Evolutionary conservation across 345 rosid genomes (phyloP), one percentile per base, ranked within the genome.

Genomic region (Arabidopsis suecica): DNA sequence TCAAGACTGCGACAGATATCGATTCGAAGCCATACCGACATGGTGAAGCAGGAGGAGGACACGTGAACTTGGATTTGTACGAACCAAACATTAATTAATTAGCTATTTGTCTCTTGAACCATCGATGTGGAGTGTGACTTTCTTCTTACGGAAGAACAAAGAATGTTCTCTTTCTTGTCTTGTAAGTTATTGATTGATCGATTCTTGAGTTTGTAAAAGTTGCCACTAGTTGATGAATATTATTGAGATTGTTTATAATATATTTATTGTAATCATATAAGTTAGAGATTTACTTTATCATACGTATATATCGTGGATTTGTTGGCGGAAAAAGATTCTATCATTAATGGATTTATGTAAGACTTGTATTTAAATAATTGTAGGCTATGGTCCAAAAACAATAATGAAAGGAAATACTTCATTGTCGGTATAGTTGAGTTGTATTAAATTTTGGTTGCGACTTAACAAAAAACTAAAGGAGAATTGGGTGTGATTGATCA

Each of bases 351-450:
- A 74, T 65, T 13, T 40, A 50, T 67, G 59, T 44, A 28, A 67
- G 20, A 30, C 38, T 12, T 57, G 18, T 16, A 11, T 30, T 75
- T 18, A 30, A 67, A 59, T 59, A 59, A 59, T 68, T 60, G 45
- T 77, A 47, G 71, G 55, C 76, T 77, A 70, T 47, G 67, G 66
- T 77, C 76, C 80, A 77, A 77, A 70, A 37, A 3, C 64, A 64
- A 77, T 71, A 71, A 77, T 71, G 76, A 40, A 65, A 50, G 48
- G 68, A 57, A 64, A 48, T 38, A 50, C 61, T 64, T 71, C 71
- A 5, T 57, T 71, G 76, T 71, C 72, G 56, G 80, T 71, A 62
- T 65, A 65, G 80, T 77, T 77, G 72, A 69, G 68, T 63, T 70
- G 62, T 57, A 71, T 65, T 71, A 71, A 71, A 47, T 64, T 34